A percentile compares a stretch with the other conserved stretches of the same genome.
phyloP scores from a whole-genome alignment of 2,329 filamentous ascomycete species.

The Alternaria postmessia region DNA sequence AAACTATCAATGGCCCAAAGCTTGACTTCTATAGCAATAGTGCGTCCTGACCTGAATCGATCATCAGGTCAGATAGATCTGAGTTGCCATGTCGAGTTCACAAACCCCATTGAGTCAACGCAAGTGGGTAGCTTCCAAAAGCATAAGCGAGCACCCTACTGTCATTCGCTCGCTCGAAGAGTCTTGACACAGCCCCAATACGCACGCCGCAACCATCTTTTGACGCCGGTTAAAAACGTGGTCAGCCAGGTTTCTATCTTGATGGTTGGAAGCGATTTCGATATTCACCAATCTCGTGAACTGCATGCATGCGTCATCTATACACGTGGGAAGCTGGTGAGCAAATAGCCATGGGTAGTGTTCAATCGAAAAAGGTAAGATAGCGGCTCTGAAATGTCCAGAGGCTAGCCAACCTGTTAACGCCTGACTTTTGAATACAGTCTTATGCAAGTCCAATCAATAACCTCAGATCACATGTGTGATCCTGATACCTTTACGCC shows the following conservation, averaged over 20 bases:
- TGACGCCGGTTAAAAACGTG: neutral
- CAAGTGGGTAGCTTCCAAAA: neutral
- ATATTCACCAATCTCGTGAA: neutral
- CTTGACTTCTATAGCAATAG: neutral
- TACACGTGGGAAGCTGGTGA: neutral
- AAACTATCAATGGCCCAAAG: neutral
- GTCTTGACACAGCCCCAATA: neutral
- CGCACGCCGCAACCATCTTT: neutral
- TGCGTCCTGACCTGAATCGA: neutral
- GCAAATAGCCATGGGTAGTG: neutral
- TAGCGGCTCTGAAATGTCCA: neutral
- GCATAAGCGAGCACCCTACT: neutral
- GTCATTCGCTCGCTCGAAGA: neutral
- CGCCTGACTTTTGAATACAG: neutral
- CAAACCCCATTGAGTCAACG: neutral
- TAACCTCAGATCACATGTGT: neutral
- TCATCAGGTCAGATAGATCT: neutral
- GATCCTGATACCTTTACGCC: neutral
- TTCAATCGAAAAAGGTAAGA: neutral
- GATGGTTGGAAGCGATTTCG: neutral
- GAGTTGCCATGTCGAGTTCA: neutral
- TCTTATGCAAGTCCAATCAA: neutral
- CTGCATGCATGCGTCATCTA: neutral
- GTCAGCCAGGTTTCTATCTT: slow-evolving; percentile 3
- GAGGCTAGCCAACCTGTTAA: neutral